Evolutionary conservation across 768 basidiomycete species (phyloP).

Genomic region (Pleurotus cornucopiae): DNA sequence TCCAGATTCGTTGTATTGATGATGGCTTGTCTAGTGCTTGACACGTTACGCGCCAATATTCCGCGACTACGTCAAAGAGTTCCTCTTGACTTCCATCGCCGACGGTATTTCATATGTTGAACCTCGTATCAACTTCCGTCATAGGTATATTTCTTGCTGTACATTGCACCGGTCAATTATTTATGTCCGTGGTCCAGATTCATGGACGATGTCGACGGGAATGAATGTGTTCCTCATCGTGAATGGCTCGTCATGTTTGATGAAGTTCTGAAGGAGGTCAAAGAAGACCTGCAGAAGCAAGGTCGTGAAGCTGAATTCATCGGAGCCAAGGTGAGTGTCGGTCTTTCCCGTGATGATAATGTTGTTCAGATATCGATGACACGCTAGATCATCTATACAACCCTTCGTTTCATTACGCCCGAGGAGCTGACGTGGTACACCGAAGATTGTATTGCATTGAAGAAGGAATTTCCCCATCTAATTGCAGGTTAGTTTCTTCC

Average conservation of each 20-base stretch:
- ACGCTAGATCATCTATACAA: conserved; percentile 65
- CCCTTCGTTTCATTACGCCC: conserved; percentile 48
- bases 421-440: conserved; percentile 61
- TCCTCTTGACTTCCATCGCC: conserved; percentile 56
- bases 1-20: not conserved
- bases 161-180: not conserved
- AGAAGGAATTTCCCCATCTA: conserved; percentile 69
- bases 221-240: conserved; percentile 52
- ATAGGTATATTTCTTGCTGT: conserved; percentile 35
- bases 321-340: conserved; percentile 51
- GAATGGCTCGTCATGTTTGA: conserved; percentile 57
- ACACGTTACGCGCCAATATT: conserved; percentile 56
- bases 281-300: conserved; percentile 42
- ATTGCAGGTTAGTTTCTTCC: conserved; percentile 50
- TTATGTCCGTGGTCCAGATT: conserved; percentile 28
- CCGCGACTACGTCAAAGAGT: conserved; percentile 54
- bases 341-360: not conserved
- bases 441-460: conserved; percentile 72
- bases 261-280: conserved; percentile 47
- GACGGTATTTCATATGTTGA: conserved; percentile 76
- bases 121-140: conserved; percentile 59
- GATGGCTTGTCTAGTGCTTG: conserved; percentile 28
- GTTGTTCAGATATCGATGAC: not conserved
- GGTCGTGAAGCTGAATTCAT: conserved; percentile 60
- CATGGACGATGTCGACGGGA: conserved; percentile 55